Evolutionary conservation across 768 basidiomycete species (phyloP).

Genomic region (Naematelia aurantialba): DNA sequence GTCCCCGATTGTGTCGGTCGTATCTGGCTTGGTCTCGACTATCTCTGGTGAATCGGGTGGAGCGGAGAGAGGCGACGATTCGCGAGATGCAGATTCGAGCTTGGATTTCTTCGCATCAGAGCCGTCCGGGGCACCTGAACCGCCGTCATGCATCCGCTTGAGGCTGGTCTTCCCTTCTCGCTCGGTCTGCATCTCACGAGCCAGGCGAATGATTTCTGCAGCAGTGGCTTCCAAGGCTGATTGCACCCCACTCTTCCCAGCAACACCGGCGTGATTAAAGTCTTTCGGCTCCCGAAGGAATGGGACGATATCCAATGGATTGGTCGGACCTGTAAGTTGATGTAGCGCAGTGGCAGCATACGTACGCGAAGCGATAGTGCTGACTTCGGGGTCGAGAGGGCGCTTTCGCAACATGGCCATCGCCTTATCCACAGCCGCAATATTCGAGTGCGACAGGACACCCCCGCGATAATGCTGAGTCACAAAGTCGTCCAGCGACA

Average conservation of each 20-base stretch:
- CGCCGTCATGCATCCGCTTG: conserved; percentile 1
- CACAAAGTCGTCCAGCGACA: conserved; percentile 23
- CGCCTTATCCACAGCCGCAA: neutral
- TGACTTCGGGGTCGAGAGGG: neutral
- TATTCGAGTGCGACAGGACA: conserved; percentile 3
- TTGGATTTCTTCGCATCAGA: conserved; percentile 7
- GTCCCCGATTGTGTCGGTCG: too few relatives aligned
- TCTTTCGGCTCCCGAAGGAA: conserved; percentile 26
- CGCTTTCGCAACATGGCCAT: neutral
- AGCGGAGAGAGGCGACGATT: conserved; percentile 22
- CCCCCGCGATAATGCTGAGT: conserved; percentile 15
- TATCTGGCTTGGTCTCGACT: neutral
- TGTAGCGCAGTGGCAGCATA: conserved; percentile 1
- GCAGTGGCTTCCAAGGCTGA: neutral
- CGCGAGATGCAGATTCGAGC: conserved; percentile 1
- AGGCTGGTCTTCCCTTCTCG: neutral
- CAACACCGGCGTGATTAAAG: conserved; percentile 26
- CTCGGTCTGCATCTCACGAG: conserved; percentile 4
- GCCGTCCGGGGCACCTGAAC: neutral
- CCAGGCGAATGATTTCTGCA: conserved; percentile 5
- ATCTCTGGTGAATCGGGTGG: conserved; percentile 10
- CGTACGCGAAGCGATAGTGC: neutral
- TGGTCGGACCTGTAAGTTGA: conserved; percentile 3
- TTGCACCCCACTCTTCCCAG: conserved; percentile 20
- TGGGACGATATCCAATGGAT: conserved; percentile 34